Evolutionary conservation across 1,139 yeast genomes (phyloP), one percentile per base, ranked within the genome.

Genomic region (Yamadazyma songkhlaensis): DNA sequence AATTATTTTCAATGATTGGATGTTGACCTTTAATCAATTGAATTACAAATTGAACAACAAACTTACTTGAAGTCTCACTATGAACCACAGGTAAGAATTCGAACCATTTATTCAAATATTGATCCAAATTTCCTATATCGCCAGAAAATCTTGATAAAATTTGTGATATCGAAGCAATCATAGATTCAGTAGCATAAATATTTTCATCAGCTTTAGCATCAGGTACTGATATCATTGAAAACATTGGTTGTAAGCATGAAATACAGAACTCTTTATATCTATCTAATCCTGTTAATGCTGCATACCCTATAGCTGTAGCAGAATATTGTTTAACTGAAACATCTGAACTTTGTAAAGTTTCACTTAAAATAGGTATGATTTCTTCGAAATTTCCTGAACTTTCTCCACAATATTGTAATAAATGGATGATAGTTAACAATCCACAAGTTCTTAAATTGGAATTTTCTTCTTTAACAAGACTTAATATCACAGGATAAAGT

Each of bases 51-150:
- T 75, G 69, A 62, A 88, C 92, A 20, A 89, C 82, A 60, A 73
- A 87, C n/a, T 89, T 81, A 2, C 97, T 97, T 7, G 95, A 95
- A 50, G 86, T 94, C 31, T 81, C 86, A 60, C 92, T 97, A 50
- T 81, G 84, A 13, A 81, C 64, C 33, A 90, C 76, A 22, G 98
- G 98, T 50, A 92, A 74, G 10, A 89, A 75, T 45, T 75, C 74
- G 39, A 92, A 67, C 97, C 97, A 92, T 47, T 78, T 84, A 26
- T 72, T 74, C 37, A 87, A 67, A 14, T 85, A 75, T 21, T 74
- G 70, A 49, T 84, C 79, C 44, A 81, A 64, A 53, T 81, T 77
- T 29, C 87, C 84, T 29, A 86, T 69, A 32, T 73, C 62, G 10
- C 71, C 52, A 12, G 81, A 81, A 49, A 65, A 81, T 11, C 75